Conservation (phyloP, 2,329 filamentous ascomycete genomes). For the Orbilia quercus region DNA sequence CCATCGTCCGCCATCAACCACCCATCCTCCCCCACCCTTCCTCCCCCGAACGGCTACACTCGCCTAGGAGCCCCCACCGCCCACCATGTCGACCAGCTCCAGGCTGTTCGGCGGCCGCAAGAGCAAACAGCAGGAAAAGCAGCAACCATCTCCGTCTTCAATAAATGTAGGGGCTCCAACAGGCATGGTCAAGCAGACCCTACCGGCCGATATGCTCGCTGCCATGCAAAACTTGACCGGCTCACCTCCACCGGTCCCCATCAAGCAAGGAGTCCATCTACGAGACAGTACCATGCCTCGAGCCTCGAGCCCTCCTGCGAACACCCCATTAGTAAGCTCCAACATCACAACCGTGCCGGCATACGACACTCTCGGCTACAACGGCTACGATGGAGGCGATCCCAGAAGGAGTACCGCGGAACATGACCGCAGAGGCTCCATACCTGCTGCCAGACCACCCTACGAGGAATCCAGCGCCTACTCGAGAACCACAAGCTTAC, state of each 20-base stretch:
- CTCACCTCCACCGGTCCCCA: conserved; percentile 42
- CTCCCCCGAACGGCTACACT: conserved; percentile 19
- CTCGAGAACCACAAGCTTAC: conserved; percentile 36
- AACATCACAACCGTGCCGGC: conserved; percentile 51
- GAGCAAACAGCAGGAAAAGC: conserved; percentile 36
- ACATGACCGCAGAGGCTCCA: conserved; percentile 36
- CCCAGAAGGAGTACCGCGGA: conserved; percentile 32
- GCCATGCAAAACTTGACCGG: conserved; percentile 33
- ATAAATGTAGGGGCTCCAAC: conserved; percentile 46
- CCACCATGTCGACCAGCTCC: conserved; percentile 52
- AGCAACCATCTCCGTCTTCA: conserved; percentile 13
- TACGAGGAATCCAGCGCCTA: conserved; percentile 16
- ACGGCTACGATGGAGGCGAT: conserved; percentile 22
- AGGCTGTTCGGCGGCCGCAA: conserved; percentile 54
- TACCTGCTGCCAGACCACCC: conserved; percentile 24
- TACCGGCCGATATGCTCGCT: conserved; percentile 30
- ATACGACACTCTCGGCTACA: conserved; percentile 34
- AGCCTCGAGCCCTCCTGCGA: conserved; percentile 39
- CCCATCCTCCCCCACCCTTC: conserved; percentile 17
- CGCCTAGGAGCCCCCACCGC: conserved; percentile 6
- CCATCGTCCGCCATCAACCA: no score
- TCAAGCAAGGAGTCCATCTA: conserved; percentile 40
- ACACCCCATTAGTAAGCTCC: conserved; percentile 52
- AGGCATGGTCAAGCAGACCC: conserved; percentile 37
- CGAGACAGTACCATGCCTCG: conserved; percentile 31